Evolutionary conservation across 2,329 filamentous ascomycete species (phyloP), one percentile per base, ranked within the genome.

Genomic region (Westerdykella aurantiaca): DNA sequence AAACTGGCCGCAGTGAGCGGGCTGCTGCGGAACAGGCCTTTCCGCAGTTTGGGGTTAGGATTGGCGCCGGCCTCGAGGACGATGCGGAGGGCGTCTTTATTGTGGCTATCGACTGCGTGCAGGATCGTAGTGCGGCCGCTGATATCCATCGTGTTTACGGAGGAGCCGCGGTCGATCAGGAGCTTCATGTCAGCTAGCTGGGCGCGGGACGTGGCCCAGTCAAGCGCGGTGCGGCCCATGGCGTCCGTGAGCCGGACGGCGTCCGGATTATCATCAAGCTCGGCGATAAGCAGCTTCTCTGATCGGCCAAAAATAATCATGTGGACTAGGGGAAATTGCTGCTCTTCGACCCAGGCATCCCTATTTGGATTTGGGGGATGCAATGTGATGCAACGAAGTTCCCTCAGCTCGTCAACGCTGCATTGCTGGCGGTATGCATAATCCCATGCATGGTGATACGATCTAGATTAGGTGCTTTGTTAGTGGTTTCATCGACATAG

Each of bases 11-110:
- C 44, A 43, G 18, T 46, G 21, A 46, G 44, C 31, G 44, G 40
- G 35, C 44, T 46, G 41, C 44, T 46, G 34, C 44, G 44, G 25
- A 43, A 46, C 16, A 43, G 34, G 29, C 40, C 40, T 33, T 43
- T 37, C 13, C 39, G 44, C 18, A 46, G 10, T 35, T 37, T 22
- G 18, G 42, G 42, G 33, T 45, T 41, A 22, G 45, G 37, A 47
- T 41, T 38, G 39, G 45, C 45, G 31, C 42, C 42, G 25, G 42
- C 42, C 16, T 47, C 37, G 31, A 44, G 45, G 37, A 47, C 12
- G 31, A 45, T 41, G 37, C 45, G 45, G 38, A 47, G 42, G 31
- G 21, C 41, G 16, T 37, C 37, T 21, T 29, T 21, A 31, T 45
- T 47, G 25, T 34, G 16, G 31, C 45, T 44, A 22, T 47, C 42